Evolutionary conservation across 1,139 yeast genomes (phyloP).

Genomic region (Nakaseomyces bracarensis): DNA sequence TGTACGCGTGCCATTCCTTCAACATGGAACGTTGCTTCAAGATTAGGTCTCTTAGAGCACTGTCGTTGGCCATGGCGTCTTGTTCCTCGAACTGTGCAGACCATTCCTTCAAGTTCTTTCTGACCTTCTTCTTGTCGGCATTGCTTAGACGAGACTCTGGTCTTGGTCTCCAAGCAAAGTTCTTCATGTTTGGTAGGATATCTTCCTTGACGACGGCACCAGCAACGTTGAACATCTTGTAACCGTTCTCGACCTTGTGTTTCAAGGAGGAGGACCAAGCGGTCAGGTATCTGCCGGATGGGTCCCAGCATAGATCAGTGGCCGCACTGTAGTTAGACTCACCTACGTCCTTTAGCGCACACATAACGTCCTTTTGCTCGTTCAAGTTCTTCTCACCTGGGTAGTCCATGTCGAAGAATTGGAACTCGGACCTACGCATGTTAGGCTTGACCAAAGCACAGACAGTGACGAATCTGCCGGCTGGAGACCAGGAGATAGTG

Average conservation of each 20-base stretch:
- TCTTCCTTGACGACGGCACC: slow-evolving; percentile 75
- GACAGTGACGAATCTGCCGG: slow-evolving; percentile 79
- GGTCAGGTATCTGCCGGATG: slow-evolving; percentile 84
- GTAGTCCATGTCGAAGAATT: slow-evolving; percentile 79
- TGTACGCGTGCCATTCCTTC: slow-evolving; percentile 81
- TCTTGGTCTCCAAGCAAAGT: slow-evolving; percentile 95
- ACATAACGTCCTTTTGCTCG: slow-evolving; percentile 34
- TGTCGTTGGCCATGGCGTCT: slow-evolving; percentile 95
- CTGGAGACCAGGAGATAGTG: slow-evolving; percentile 82
- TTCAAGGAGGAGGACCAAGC: slow-evolving; percentile 86
- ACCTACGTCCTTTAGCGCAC: slow-evolving; percentile 56
- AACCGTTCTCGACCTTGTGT: slow-evolving; percentile 83
- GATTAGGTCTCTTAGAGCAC: slow-evolving; percentile 84
- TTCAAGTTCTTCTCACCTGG: slow-evolving; percentile 51
- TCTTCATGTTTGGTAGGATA: slow-evolving; percentile 72
- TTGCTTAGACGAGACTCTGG: slow-evolving; percentile 70
- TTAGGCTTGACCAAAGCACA: slow-evolving; percentile 57
- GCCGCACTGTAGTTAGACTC: slow-evolving; percentile 65
- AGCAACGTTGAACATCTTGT: slow-evolving; percentile 74
- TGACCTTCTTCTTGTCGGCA: slow-evolving; percentile 75
- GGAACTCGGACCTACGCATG: slow-evolving; percentile 53
- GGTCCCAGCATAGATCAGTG: slow-evolving; percentile 89
- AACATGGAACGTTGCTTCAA: slow-evolving; percentile 74
- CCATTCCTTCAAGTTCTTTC: slow-evolving; percentile 83
- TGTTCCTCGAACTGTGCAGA: slow-evolving; percentile 88